These are phyloP conservation scores for Nitzschia putrida DNA, from an alignment of 108 stramenopile genomes.

Conservation along the genomic window DNA sequence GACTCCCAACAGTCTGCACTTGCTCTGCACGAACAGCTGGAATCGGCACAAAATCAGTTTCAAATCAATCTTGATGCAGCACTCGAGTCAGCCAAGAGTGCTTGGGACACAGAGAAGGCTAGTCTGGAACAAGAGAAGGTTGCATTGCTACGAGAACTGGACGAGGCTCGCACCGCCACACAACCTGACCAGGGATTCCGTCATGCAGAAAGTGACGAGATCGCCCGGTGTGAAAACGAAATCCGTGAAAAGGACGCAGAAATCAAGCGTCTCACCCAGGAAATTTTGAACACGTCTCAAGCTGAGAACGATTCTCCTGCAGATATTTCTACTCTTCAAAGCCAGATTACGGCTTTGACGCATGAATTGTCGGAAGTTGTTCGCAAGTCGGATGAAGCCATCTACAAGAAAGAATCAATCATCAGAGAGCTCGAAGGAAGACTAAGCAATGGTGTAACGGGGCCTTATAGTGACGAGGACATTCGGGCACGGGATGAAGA, in stretches of 20 bases:
- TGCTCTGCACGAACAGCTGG: not conserved
- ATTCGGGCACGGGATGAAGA: constrained; percentile 40
- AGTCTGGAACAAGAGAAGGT: not conserved
- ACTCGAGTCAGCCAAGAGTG: not conserved
- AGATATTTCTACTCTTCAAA: not conserved
- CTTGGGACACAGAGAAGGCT: not conserved
- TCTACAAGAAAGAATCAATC: constrained; percentile 41
- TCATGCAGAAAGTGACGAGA: not conserved
- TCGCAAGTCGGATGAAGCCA: constrained; percentile 26
- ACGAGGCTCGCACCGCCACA: not conserved
- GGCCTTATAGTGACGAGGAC: constrained; percentile 33
- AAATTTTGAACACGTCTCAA: not conserved
- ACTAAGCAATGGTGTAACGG: constrained; percentile 30
- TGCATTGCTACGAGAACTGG: not conserved
- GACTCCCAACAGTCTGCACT: not conserved
- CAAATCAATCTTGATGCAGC: not conserved
- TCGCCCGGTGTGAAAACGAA: not conserved
- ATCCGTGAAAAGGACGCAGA: not conserved
- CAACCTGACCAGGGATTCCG: not conserved
- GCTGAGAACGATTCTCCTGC: not conserved
- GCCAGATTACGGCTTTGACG: constrained; percentile 8
- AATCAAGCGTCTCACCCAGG: not conserved
- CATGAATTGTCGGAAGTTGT: constrained; percentile 23
- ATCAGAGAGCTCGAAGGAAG: constrained; percentile 44
- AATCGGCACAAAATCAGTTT: not conserved